Conservation (phyloP, 768 basidiomycete genomes). For the Brasilioporus rufonigricans region DNA sequence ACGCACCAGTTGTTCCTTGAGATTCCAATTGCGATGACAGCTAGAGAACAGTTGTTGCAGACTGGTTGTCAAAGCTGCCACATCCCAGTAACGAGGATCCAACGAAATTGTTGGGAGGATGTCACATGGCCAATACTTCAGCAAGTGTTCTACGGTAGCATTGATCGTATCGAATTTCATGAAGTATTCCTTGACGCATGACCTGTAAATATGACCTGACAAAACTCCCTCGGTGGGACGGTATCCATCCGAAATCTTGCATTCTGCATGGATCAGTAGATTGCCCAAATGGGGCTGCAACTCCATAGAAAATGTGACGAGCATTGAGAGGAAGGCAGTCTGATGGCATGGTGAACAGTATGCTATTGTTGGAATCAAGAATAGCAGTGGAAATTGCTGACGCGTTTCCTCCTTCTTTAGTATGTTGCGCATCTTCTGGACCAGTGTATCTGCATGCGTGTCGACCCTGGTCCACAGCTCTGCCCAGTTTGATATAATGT, state of each 20-base stretch:
- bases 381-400: background rate
- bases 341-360: background rate
- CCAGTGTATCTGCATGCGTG: too few species aligned
- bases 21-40: conserved; percentile 6
- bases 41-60: conserved; percentile 9
- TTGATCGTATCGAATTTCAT: too few species aligned
- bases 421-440: too few species aligned
- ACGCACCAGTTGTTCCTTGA: conserved; percentile 1
- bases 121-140: conserved; percentile 11
- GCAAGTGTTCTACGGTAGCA: background rate
- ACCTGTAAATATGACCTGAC: background rate
- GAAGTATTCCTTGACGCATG: too few species aligned
- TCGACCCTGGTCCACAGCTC: background rate
- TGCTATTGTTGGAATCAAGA: background rate
- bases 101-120: background rate
- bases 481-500: background rate
- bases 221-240: background rate
- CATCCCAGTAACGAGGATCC: background rate
- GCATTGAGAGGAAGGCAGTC: background rate
- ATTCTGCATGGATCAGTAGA: conserved; percentile 1
- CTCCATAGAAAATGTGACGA: background rate
- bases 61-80: background rate
- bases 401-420: background rate
- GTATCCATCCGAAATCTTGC: conserved; percentile 12
- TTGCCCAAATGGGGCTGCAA: background rate